Evolutionary conservation across 306 rosid species (phyloP), one percentile per base, ranked within the genome.

Genomic region (Lathyrus tuberosus): DNA sequence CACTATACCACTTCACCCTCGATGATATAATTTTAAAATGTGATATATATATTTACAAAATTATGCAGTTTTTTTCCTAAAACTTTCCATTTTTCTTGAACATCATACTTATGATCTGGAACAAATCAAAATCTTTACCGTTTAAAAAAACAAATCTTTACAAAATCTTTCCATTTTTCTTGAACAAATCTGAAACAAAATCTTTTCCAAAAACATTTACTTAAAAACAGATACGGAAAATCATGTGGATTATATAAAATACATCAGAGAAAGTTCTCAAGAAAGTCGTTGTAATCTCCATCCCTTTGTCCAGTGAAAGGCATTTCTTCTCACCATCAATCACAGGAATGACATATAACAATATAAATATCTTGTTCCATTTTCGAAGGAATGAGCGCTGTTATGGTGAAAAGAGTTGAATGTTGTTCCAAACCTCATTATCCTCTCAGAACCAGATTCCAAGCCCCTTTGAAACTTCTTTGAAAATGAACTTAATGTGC

Each of bases 281-380:
- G 40, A 86, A 80, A 65, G 85, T 87, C 16, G 90, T 92, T 71
- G 87, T 79, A 69, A 66, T 81, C 86, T 82, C 85, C 94, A 89
- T 76, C 74, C 72, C 87, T 57, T 8, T 24, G 80, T 91, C 95
- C 82, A 84, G 62, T 22, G 51, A 79, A 67, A 91, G 86, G 31
- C 96, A 89, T 82, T 85, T 91, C 16, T 31, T 73, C 12, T 6
- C 73, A 75, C 84, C 83, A 74, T 85, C 71, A 60, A 91, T 79
- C 77, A 88, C 84, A 14, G 90, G 96, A 40, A 85, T 42, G 49
- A 85, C 78, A 70, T 94, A 89, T 24, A 88, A 80, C 61, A 91
- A 76, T 40, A 91, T 94, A 76, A 91, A 91, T 73, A 91, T 89
- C 86, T 91, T 91, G 85, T 91, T 91, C 96, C 96, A 91, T 80